Conservation (phyloP, 2,329 filamentous ascomycete species). For the Cercospora janseana region DNA sequence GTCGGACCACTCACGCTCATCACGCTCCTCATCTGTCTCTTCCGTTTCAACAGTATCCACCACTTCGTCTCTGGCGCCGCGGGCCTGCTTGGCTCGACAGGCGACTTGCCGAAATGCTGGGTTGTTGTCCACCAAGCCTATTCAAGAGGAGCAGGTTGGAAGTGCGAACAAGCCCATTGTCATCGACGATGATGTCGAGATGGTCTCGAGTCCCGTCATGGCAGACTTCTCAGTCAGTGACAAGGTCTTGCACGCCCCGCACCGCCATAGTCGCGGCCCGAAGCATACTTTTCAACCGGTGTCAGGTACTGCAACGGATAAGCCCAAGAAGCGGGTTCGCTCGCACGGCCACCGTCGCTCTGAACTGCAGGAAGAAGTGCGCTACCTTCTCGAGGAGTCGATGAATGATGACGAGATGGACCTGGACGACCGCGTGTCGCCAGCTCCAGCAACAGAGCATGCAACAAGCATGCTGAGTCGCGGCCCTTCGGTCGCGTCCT, state of each 20-base stretch:
- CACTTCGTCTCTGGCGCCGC: constrained; percentile 50
- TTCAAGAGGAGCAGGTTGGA: constrained; percentile 31
- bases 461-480: constrained; percentile 30
- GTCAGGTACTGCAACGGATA: constrained; percentile 21
- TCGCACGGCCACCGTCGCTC: constrained; percentile 34
- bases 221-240: constrained; percentile 36
- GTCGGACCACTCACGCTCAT: constrained; percentile 57
- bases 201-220: constrained; percentile 33
- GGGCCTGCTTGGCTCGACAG: constrained; percentile 51
- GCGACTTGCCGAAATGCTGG: constrained; percentile 53
- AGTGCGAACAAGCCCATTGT: constrained; percentile 32
- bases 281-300: constrained; percentile 28
- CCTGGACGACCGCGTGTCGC: constrained; percentile 29
- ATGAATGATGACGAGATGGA: constrained; percentile 30
- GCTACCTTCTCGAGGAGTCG: constrained; percentile 35
- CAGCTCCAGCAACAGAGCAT: constrained; percentile 30
- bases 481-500: constrained; percentile 19
- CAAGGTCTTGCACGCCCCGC: constrained; percentile 34
- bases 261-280: constrained; percentile 33
- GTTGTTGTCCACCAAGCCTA: constrained; percentile 37
- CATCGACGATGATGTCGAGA: constrained; percentile 34
- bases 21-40: constrained; percentile 55
- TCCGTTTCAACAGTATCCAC: constrained; percentile 50
- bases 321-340: constrained; percentile 35
- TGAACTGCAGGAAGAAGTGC: constrained; percentile 39